phyloP scores from a whole-genome alignment of 805 yeast species.

The Candida silvicultrix region DNA sequence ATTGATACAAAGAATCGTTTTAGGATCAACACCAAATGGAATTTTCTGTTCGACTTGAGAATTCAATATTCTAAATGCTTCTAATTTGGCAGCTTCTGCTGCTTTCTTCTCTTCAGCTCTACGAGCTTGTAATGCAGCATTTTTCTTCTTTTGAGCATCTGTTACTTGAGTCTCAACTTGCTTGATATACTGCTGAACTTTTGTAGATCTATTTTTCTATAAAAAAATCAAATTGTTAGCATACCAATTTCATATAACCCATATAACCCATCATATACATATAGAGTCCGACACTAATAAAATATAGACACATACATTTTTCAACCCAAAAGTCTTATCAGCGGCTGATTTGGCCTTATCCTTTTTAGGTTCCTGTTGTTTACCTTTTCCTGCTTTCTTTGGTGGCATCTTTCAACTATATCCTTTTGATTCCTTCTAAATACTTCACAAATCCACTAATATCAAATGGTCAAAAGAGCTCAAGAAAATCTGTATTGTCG shows the following conservation, averaged over 20 bases:
- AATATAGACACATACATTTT: conserved; percentile 37
- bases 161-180: conserved; percentile 65
- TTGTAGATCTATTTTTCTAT: conserved; percentile 81
- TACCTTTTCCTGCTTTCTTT: conserved; percentile 53
- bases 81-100: conserved; percentile 82
- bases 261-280: not conserved
- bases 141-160: conserved; percentile 53
- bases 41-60: conserved; percentile 73
- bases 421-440: not conserved
- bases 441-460: not conserved
- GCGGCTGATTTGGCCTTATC: conserved; percentile 61
- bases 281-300: not conserved
- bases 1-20: conserved; percentile 82
- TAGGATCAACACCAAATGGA: conserved; percentile 97
- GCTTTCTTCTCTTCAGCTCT: conserved; percentile 80
- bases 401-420: conserved; percentile 58
- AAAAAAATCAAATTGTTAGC: conserved; percentile 1
- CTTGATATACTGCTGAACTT: conserved; percentile 67
- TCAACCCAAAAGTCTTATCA: conserved; percentile 94
- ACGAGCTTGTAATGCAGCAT: conserved; percentile 61
- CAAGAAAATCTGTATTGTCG: not conserved
- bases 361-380: conserved; percentile 34
- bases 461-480: not conserved
- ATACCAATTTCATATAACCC: too few relatives aligned
- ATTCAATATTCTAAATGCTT: conserved; percentile 74